Conservation (phyloP, 805 yeast species). For the Wickerhamiella shivajii region DNA sequence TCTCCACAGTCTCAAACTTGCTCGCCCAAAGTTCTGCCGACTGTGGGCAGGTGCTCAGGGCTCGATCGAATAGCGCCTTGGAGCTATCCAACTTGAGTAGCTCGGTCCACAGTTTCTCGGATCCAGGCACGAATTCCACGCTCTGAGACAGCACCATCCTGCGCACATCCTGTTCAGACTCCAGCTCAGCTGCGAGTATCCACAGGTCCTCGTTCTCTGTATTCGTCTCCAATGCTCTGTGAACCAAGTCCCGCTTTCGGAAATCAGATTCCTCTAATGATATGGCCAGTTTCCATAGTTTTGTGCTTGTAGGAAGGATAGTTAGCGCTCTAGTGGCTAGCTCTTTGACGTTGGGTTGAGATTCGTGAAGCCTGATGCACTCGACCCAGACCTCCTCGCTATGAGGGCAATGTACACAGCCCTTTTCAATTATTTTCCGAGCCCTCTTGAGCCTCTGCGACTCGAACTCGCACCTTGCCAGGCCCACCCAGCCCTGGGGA, state of each 20-base stretch:
- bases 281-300: slow-evolving; percentile 60
- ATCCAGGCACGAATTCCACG: slow-evolving; percentile 47
- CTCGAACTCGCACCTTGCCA: slow-evolving; percentile 63
- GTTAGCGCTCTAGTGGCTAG: slow-evolving; percentile 54
- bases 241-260: slow-evolving; percentile 42
- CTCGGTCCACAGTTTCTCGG: slow-evolving; percentile 51
- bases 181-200: slow-evolving; percentile 48
- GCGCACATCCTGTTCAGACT: slow-evolving; percentile 36
- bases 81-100: slow-evolving; percentile 33
- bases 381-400: slow-evolving; percentile 76
- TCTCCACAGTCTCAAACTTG: too few relatives aligned
- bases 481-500: slow-evolving; percentile 73
- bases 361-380: slow-evolving; percentile 45
- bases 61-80: slow-evolving; percentile 8
- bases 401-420: slow-evolving; percentile 51
- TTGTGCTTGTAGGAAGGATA: slow-evolving; percentile 39
- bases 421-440: slow-evolving; percentile 48
- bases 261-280: slow-evolving; percentile 45
- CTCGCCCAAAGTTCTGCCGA: slow-evolving; percentile 1
- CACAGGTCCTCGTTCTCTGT: slow-evolving; percentile 52
- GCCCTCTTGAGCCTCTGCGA: slow-evolving; percentile 46
- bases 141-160: slow-evolving; percentile 47
- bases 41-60: slow-evolving; percentile 1
- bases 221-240: slow-evolving; percentile 54
- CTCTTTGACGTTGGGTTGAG: slow-evolving; percentile 31